A percentile compares a stretch with the other conserved stretches of the same genome.
Conservation (phyloP, 2,329 filamentous ascomycete species). For the Talaromyces sp. region DNA sequence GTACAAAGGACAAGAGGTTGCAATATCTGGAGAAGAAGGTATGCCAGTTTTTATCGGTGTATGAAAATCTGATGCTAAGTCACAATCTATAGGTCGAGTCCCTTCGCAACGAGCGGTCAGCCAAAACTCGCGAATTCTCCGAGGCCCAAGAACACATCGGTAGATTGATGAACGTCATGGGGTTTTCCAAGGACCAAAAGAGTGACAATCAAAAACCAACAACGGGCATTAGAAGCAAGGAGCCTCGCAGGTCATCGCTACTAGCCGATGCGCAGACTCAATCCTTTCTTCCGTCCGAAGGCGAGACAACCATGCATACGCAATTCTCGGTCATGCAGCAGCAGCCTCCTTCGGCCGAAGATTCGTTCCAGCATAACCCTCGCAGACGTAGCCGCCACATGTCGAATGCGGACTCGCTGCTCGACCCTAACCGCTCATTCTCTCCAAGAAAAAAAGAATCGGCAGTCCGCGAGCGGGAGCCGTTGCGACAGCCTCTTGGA, state of each 20-base stretch:
- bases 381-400: slow-evolving; percentile 1
- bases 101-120: slow-evolving; percentile 29
- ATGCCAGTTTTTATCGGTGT: not conserved
- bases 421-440: not conserved
- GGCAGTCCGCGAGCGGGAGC: not conserved
- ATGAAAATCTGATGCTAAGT: not conserved
- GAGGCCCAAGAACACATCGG: slow-evolving; percentile 37
- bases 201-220: slow-evolving; percentile 6
- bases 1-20: slow-evolving; percentile 27
- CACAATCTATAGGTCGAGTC: slow-evolving; percentile 24
- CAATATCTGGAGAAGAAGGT: slow-evolving; percentile 31
- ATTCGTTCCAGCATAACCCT: not conserved
- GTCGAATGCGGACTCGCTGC: not conserved
- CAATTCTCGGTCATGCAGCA: not conserved
- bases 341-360: not conserved
- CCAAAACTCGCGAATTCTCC: slow-evolving; percentile 35
- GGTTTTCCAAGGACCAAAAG: slow-evolving; percentile 23
- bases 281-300: slow-evolving; percentile 3
- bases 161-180: slow-evolving; percentile 36
- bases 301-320: slow-evolving; percentile 1
- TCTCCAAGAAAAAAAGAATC: not conserved
- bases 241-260: slow-evolving; percentile 6
- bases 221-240: slow-evolving; percentile 9
- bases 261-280: slow-evolving; percentile 7
- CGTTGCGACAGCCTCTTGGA: slow-evolving; percentile 20